These are phyloP conservation scores for Curvularia sp. DNA, from an alignment of 2,329 filamentous ascomycete species.

Conservation along the genomic window DNA sequence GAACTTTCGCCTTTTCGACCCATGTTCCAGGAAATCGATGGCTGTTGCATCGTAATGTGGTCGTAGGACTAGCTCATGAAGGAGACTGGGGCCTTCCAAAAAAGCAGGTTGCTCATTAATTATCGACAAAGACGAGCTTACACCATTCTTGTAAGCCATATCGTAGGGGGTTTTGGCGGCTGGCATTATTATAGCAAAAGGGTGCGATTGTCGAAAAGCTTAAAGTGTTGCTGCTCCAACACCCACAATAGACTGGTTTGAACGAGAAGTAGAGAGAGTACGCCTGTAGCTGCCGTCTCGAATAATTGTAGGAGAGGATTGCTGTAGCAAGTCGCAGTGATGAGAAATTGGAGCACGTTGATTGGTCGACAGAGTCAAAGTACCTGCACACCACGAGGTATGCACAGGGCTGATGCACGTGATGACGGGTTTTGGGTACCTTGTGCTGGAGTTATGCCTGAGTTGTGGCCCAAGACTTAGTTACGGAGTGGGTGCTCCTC, in stretches of 20 bases:
- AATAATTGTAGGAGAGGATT: constrained; percentile 5
- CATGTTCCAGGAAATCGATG: constrained; percentile 67
- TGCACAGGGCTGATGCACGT: constrained; percentile 32
- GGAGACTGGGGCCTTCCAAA: constrained; percentile 62
- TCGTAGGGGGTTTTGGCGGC: constrained; percentile 15
- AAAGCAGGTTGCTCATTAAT: constrained; percentile 62
- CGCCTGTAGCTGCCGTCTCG: constrained; percentile 3
- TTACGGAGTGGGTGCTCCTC: constrained; percentile 13
- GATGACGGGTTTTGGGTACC: constrained; percentile 25
- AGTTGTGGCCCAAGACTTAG: constrained; percentile 15
- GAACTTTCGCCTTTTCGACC: constrained; percentile 57
- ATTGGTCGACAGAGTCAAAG: constrained; percentile 33
- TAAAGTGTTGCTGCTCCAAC: background rate
- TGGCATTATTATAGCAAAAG: constrained; percentile 4
- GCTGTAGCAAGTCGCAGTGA: constrained; percentile 27
- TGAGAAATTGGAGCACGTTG: constrained; percentile 46
- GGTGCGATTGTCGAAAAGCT: background rate
- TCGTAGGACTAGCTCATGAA: constrained; percentile 68
- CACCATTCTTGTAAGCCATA: constrained; percentile 33
- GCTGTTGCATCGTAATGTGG: constrained; percentile 54
- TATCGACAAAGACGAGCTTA: constrained; percentile 45
- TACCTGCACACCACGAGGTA: constrained; percentile 27
- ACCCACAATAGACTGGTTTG: background rate
- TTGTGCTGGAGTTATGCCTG: constrained; percentile 2
- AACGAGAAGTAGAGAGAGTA: constrained; percentile 2